These are phyloP conservation scores for Eragrostis curvula DNA, from an alignment of 176 grass and related monocot genomes.

Conservation along the genomic window DNA sequence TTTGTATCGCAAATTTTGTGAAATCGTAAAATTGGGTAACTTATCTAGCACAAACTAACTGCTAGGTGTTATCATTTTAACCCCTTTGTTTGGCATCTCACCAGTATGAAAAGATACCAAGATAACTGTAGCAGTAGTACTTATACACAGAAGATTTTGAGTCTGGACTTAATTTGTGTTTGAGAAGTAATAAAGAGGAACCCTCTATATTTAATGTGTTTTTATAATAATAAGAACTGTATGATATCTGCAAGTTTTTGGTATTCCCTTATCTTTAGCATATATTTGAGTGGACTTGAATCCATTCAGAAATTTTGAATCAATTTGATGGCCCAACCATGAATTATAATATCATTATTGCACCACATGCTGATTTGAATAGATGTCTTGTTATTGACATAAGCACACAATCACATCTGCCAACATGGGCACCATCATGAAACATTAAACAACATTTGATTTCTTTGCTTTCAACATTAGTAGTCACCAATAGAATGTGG, in stretches of 20 bases:
- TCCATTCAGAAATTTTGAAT: neutral
- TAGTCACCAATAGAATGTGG: neutral
- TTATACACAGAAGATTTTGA: neutral
- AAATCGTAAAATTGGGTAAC: neutral
- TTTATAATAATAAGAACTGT: neutral
- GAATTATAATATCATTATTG: neutral
- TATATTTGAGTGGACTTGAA: neutral
- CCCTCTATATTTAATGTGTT: neutral
- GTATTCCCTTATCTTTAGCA: neutral
- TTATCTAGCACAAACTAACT: neutral
- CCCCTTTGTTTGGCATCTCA: neutral
- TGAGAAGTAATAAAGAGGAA: neutral
- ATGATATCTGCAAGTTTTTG: neutral
- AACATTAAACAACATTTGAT: neutral
- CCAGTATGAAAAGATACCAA: neutral
- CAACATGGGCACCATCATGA: slow-evolving; percentile 4
- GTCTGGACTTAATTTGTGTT: slow-evolving; percentile 1
- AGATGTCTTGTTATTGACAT: neutral
- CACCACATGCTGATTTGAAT: slow-evolving; percentile 3
- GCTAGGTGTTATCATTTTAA: slow-evolving; percentile 11
- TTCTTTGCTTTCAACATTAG: neutral
- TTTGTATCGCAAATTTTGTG: neutral
- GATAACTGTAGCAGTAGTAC: neutral
- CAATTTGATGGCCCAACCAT: neutral
- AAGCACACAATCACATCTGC: neutral